Conservation (phyloP, 106 monocot species). For the Allium sativum region DNA sequence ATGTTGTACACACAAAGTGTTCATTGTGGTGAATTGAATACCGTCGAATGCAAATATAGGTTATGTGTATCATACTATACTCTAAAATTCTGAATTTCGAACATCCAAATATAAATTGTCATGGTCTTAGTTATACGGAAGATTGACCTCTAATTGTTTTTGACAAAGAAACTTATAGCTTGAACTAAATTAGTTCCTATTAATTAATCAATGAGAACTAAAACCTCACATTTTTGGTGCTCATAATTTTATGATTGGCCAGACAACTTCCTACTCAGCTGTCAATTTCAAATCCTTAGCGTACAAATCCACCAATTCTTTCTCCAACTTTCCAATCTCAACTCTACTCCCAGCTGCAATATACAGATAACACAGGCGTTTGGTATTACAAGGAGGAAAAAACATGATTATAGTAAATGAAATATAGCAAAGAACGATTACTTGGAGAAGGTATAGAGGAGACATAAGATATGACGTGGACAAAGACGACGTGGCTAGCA, state of each 20-base stretch:
- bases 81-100: too few relatives aligned
- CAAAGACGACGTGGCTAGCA: constrained; percentile 26
- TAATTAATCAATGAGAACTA: neutral
- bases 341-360: constrained; percentile 25
- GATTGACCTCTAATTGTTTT: too few relatives aligned
- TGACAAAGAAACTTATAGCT: too few relatives aligned
- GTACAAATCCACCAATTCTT: constrained; percentile 37
- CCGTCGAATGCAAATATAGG: too few relatives aligned
- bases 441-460: constrained; percentile 26
- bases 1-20: too few relatives aligned
- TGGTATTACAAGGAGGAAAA: neutral
- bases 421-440: neutral
- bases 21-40: too few relatives aligned
- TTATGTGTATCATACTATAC: too few relatives aligned
- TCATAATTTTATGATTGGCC: constrained; percentile 20
- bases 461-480: constrained; percentile 46
- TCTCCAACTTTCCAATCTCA: constrained; percentile 27
- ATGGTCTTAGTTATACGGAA: too few relatives aligned
- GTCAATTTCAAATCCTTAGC: constrained; percentile 23
- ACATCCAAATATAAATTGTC: too few relatives aligned
- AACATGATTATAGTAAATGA: too few relatives aligned
- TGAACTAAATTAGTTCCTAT: too few relatives aligned
- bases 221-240: constrained; percentile 28
- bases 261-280: constrained; percentile 19
- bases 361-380: neutral